Evolutionary conservation across 176 grass and related monocot genomes (phyloP), one percentile per base, ranked within the genome.

Genomic region (Eremochloa ophiuroides): DNA sequence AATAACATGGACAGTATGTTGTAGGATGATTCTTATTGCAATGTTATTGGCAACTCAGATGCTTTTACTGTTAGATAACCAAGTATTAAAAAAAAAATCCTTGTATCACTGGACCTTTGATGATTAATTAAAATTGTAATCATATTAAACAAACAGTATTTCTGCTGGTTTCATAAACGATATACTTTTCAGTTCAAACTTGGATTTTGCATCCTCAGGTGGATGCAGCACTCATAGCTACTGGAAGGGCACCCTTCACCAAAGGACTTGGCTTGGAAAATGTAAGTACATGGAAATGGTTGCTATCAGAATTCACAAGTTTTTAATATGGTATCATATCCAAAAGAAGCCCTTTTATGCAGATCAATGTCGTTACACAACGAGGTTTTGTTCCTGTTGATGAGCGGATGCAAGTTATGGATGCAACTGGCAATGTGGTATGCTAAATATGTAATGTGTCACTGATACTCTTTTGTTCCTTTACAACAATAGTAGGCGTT

Each of bases 191-290:
- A 6, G 13, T 12, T 69, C 10, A 42, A 41, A 62, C 50, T 48
- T 80, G 13, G 50, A 69, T 80, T 22, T 81, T 69, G 66, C 48
- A 51, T 51, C 17, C 48, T 18, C 18, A 98, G 95, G 92, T 98
- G 25, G 95, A 98, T 84, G 95, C 95, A 84, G 92, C 95, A 7
- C 88, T 98, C 83, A 98, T 98, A 86, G 90, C 95, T 72, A 98
- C 92, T 77, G 95, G 92, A 87, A 93, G 95, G 71, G 95, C 95
- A 18, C 95, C 95, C 77, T 94, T 94, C 76, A 98, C 95, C 42
- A 89, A 89, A 44, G 95, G 92, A 76, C 95, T 98, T 87, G 95
- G 95, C 79, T 91, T 98, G 89, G 95, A 98, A 91, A 98, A 98
- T 88, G 92, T 98, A 62, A 74, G 90, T 80, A 51, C 48, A 28